These are phyloP conservation scores for Barnettozyma wickerhamii DNA, from an alignment of 805 yeast species.

Conservation along the genomic window DNA sequence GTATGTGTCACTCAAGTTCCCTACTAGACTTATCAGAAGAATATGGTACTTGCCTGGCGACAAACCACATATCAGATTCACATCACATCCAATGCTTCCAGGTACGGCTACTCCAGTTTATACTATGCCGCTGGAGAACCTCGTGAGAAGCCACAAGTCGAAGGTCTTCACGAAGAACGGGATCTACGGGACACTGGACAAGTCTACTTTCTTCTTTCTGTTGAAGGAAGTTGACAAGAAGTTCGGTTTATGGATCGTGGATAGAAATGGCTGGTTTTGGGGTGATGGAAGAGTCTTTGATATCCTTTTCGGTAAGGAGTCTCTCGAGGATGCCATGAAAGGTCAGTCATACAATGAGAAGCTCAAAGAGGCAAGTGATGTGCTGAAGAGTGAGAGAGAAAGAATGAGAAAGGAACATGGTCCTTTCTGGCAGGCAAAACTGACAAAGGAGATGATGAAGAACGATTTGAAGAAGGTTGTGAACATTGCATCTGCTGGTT, in stretches of 20 bases:
- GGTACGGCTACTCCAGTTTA: conserved; percentile 68
- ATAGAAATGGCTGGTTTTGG: conserved; percentile 88
- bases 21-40: conserved; percentile 67
- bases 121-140: conserved; percentile 54
- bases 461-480: conserved; percentile 20
- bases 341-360: conserved; percentile 22
- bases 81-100: conserved; percentile 74
- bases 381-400: conserved; percentile 16
- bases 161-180: conserved; percentile 87
- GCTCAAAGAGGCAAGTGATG: conserved; percentile 19
- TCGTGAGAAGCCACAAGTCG: conserved; percentile 54
- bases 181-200: conserved; percentile 77
- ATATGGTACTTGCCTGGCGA: conserved; percentile 70
- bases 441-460: conserved; percentile 17
- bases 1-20: conserved; percentile 43
- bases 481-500: conserved; percentile 13
- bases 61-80: conserved; percentile 52
- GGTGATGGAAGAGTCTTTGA: conserved; percentile 88
- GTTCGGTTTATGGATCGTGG: conserved; percentile 64
- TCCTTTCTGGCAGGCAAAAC: conserved; percentile 20
- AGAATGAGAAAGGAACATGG: conserved; percentile 21
- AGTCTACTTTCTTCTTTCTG: conserved; percentile 67
- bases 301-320: conserved; percentile 73
- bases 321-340: conserved; percentile 65
- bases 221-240: conserved; percentile 52